Evolutionary conservation across 2,329 filamentous ascomycete genomes (phyloP), one percentile per base, ranked within the genome.

Genomic region (Byssoonygena ceratinophila): DNA sequence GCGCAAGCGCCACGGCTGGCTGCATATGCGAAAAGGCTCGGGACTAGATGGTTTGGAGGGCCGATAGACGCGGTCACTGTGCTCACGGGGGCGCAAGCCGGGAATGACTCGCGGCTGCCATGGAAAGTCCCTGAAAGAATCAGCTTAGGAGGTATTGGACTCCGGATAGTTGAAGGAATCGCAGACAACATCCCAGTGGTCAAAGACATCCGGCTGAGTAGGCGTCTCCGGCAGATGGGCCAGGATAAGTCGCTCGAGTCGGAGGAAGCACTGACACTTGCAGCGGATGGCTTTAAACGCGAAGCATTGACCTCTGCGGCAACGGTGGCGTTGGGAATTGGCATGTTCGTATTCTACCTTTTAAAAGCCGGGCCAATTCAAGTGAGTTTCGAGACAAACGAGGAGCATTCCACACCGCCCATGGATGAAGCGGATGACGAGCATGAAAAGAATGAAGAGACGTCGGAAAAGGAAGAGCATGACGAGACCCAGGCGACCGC

Each of bases 1-100:
- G 67, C 65, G 20, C 77, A 79, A 54, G 75, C 73, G 41, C 65
- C 71, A 2, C 63, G 60, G 5, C 57, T 80, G 25, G 67, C 69
- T 25, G 59, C 57, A 5, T 80, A 75, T 64, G 70, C 71, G 2
- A 64, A 72, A 45, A 66, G 67, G 25, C 59, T 74, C 58, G 61
- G 65, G 25, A 53, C 57, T 4, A 57, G 59, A 29, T 68, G 69
- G 40, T 75, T 71, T 56, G 72, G 71, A 2, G 55, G 54, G 2
- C 44, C 25, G 2, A 41, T 55, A 31, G 55, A 55, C n/a, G 45
- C 51, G 2, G 36, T 11, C 5, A 43, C 53, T 8, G 32, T 54
- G 9, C 47, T 57, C 4, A 32, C 45, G 4, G 51, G 43, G 1
- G n/a, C 20, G 3, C 12, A 20, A 22, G 23, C 16, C n/a, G n/a